Conservation (phyloP, 768 basidiomycete species). For the Rhodocollybia butyracea region DNA sequence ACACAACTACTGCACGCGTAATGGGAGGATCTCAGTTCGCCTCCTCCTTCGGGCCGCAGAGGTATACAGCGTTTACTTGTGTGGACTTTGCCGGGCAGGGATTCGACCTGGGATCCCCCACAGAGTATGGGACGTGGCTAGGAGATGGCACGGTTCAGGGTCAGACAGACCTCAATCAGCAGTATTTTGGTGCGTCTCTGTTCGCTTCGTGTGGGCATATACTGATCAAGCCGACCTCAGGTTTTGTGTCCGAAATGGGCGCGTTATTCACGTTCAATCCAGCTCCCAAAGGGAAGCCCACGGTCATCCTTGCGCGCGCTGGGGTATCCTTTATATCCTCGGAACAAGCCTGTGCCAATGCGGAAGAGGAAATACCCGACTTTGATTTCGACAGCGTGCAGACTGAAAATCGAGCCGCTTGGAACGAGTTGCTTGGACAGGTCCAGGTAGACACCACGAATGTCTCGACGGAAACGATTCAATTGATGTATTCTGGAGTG, state of each 20-base stretch:
- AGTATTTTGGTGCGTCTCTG: not conserved
- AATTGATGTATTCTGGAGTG: slow-evolving; percentile 59
- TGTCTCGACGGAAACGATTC: slow-evolving; percentile 46
- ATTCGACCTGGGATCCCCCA: slow-evolving; percentile 40
- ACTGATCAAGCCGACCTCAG: too few species aligned
- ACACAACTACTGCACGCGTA: slow-evolving; percentile 48
- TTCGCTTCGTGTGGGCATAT: too few species aligned
- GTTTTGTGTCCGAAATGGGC: too few species aligned
- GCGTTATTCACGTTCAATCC: slow-evolving; percentile 47
- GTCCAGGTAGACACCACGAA: slow-evolving; percentile 48
- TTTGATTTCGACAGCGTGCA: slow-evolving; percentile 52
- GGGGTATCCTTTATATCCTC: slow-evolving; percentile 63
- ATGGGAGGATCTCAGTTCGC: slow-evolving; percentile 46
- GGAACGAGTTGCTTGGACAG: slow-evolving; percentile 57
- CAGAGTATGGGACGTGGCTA: too few species aligned
- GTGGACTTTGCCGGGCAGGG: slow-evolving; percentile 58
- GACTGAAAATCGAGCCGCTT: slow-evolving; percentile 38
- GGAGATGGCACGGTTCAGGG: slow-evolving; percentile 50
- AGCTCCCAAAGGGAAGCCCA: slow-evolving; percentile 22
- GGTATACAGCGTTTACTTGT: slow-evolving; percentile 53
- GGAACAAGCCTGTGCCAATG: slow-evolving; percentile 58
- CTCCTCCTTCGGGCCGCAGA: slow-evolving; percentile 60
- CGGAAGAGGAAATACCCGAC: slow-evolving; percentile 56
- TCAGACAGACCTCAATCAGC: not conserved
- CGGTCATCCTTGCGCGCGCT: slow-evolving; percentile 53